Conservation (phyloP, 2,329 filamentous ascomycete genomes). For the Phoma sp. region DNA sequence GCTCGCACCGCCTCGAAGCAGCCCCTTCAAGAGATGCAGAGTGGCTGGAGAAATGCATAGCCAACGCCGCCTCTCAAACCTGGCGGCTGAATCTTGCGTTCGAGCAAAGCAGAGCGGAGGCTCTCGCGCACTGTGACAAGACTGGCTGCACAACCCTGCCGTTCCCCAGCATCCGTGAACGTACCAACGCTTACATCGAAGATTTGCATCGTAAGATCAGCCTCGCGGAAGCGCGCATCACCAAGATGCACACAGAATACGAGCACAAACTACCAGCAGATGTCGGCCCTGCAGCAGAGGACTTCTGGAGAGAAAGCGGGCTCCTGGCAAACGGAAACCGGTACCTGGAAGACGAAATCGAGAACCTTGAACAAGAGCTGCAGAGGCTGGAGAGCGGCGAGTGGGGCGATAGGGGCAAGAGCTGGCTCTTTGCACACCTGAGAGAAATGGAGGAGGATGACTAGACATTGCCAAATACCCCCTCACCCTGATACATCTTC, state of each 20-base stretch:
- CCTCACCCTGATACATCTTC: too few relatives aligned
- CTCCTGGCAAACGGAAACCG: neutral
- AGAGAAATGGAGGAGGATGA: neutral
- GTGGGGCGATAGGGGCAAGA: neutral
- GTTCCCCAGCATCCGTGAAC: neutral
- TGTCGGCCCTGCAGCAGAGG: neutral
- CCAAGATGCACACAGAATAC: neutral
- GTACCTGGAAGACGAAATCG: neutral
- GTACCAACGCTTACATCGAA: neutral
- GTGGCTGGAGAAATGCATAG: constrained; percentile 11
- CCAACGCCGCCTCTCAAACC: neutral
- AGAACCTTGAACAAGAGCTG: neutral
- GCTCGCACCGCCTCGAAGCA: neutral
- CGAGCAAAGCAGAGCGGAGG: constrained; percentile 13
- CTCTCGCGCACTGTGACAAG: constrained; percentile 8
- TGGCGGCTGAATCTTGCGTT: constrained; percentile 17
- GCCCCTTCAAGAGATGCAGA: neutral
- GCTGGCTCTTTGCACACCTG: constrained; percentile 4
- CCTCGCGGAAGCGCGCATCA: neutral
- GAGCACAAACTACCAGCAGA: neutral
- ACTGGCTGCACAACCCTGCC: constrained; percentile 6
- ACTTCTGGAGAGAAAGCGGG: neutral
- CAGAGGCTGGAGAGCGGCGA: neutral
- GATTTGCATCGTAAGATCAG: neutral
- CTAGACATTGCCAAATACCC: too few relatives aligned